These are phyloP conservation scores for Calonectria hongkongensis DNA, from an alignment of 2,329 filamentous ascomycete genomes.

Conservation along the genomic window DNA sequence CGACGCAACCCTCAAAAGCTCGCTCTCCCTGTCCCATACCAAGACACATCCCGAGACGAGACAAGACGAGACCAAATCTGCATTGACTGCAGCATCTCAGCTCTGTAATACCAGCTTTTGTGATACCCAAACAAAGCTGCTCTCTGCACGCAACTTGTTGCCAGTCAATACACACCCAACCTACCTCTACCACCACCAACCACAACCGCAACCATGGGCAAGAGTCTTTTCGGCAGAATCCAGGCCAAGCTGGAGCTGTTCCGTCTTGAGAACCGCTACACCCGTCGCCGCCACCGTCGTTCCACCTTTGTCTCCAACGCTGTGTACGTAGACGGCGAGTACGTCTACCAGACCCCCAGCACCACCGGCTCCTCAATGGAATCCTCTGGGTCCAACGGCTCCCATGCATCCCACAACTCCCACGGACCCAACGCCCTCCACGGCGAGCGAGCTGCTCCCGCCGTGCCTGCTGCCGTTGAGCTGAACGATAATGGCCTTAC, in stretches of 20 bases:
- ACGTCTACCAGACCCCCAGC: slow-evolving; percentile 84
- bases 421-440: slow-evolving; percentile 60
- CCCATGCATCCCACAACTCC: too few species aligned
- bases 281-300: slow-evolving; percentile 88
- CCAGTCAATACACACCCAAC: slow-evolving; percentile 2
- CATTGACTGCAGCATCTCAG: slow-evolving; percentile 50
- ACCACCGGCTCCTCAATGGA: slow-evolving; percentile 72
- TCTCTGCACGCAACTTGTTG: slow-evolving; percentile 44
- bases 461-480: slow-evolving; percentile 47
- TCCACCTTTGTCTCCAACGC: slow-evolving; percentile 93
- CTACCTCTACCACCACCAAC: slow-evolving; percentile 17
- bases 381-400: slow-evolving; percentile 59
- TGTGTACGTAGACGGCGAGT: slow-evolving; percentile 96
- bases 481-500: slow-evolving; percentile 49
- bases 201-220: slow-evolving; percentile 64
- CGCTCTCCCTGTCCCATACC: slow-evolving; percentile 42
- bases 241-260: slow-evolving; percentile 89
- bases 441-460: slow-evolving; percentile 56
- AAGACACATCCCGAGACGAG: slow-evolving; percentile 38
- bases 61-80: slow-evolving; percentile 42
- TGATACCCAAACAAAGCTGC: slow-evolving; percentile 35
- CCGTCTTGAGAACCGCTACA: slow-evolving; percentile 96
- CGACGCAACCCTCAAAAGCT: slow-evolving; percentile 25
- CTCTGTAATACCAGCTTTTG: slow-evolving; percentile 39
- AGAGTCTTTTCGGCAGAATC: slow-evolving; percentile 75